A percentile compares a stretch with the other conserved stretches of the same genome.
phyloP scores from a whole-genome alignment of 306 rosid species.

The Cucurbita moschata region DNA sequence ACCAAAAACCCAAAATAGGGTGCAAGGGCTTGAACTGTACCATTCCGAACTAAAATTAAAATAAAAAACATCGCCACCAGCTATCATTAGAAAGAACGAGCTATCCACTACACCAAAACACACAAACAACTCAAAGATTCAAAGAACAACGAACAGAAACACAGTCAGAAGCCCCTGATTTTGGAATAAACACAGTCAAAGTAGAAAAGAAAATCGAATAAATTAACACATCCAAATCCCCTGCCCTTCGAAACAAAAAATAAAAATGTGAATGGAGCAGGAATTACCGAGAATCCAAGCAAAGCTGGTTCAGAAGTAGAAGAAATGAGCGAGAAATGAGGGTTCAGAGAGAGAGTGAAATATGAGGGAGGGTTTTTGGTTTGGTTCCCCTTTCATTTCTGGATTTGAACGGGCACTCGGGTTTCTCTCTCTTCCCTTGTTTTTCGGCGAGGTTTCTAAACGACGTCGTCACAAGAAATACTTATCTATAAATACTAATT shows the following conservation, averaged over 20 bases:
- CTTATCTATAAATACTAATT: neutral
- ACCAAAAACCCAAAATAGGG: neutral
- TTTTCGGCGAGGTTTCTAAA: neutral
- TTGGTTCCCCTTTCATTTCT: neutral
- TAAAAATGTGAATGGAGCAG: neutral
- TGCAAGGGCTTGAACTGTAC: constrained; percentile 10
- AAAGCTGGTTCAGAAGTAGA: neutral
- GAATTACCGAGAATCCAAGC: constrained; percentile 10
- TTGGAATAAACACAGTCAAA: neutral
- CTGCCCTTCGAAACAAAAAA: neutral
- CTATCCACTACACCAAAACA: neutral
- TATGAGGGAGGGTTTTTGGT: neutral
- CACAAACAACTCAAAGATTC: neutral
- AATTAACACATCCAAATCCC: neutral
- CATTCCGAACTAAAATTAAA: neutral
- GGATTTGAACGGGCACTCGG: neutral
- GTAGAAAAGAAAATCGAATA: neutral
- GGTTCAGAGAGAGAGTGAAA: neutral
- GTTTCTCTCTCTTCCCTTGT: neutral
- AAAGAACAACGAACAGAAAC: neutral
- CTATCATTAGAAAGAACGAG: neutral
- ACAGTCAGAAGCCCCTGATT: neutral
- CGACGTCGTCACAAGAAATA: neutral
- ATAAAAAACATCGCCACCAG: neutral
- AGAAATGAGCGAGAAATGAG: neutral